Evolutionary conservation across 192 early-diverging fungal species (phyloP), one percentile per base, ranked within the genome.

Genomic region (Borealophlyctis nickersoniae): DNA sequence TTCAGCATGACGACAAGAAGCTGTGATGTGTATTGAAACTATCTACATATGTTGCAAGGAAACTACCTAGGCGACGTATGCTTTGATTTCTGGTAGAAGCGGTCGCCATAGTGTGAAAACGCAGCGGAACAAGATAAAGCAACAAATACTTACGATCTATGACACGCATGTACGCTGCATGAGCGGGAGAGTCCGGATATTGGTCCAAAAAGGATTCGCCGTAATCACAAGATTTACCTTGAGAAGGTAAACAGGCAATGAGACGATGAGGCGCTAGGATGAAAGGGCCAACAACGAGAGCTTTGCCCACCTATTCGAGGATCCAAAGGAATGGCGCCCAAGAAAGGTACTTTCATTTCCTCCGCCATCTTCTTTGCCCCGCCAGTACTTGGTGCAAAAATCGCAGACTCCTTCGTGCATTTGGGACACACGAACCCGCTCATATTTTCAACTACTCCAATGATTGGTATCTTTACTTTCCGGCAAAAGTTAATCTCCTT

Each of bases 311-410:
- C 81, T 52, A 83, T 83, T 48, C 81, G 36, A 4, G 94, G 96
- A 64, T 98, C 96, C 50, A 98, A 89, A 1, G 96, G 96, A 14
- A 96, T 89, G 0, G 88, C 77, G 0, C 95, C 96, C 69, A 99
- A 72, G 53, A 98, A 98, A 26, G 86, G 83, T 19, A 99, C 78
- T 7, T 79, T 82, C 68, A 89, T 88, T 36, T 96, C 91, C 67
- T 84, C 80, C 2, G 92, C 89, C 86, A 99, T 85, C 29, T 88
- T 87, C 72, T 90, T 84, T 35, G 93, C 96, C 34, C 96, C 96
- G 35, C 96, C 96, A 2, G 84, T 36, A 3, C 58, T 74, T 3
- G 78, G 69, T 16, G 95, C 94, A 72, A 99, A 99, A 52, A 99
- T 83, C 65, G 88, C 86, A 24, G 87, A 91, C 73, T 89, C 92